Percentiles rank a stretch among this genome's conserved stretches.
Conservation (phyloP, 805 yeast genomes). For the Metschnikowia cerradonensis region DNA sequence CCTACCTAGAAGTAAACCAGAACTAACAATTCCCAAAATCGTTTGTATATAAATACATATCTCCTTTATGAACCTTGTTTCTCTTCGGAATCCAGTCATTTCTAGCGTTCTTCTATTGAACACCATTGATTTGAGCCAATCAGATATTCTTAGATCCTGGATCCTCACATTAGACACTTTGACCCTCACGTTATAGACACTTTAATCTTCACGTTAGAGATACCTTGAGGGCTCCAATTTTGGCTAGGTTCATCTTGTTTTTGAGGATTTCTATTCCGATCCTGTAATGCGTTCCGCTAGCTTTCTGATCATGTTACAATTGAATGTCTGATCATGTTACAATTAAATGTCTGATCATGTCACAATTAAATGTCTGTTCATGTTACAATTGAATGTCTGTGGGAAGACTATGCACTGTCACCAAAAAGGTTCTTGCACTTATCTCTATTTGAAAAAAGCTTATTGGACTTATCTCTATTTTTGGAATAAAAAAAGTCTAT, state of each 20-base stretch:
- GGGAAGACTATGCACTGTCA: conserved; percentile 45
- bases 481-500: no score
- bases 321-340: conserved; percentile 40
- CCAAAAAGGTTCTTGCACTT: conserved; percentile 82
- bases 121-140: no score
- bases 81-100: no score
- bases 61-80: no score
- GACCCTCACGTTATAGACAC: conserved; percentile 29
- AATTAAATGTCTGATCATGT: conserved; percentile 45
- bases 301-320: conserved; percentile 64
- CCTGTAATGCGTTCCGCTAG: conserved; percentile 78
- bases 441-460: conserved; percentile 49
- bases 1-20: no score
- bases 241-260: conserved; percentile 48
- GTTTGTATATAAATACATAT: no score
- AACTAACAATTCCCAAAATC: no score
- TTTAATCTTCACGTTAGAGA: conserved; percentile 33
- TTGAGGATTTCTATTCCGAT: conserved; percentile 78
- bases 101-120: no score
- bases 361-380: conserved; percentile 50
- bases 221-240: conserved; percentile 76
- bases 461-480: conserved; percentile 51
- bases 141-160: no score
- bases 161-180: no score
- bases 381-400: conserved; percentile 54